Percentiles rank a stretch among this genome's conserved stretches.
Evolutionary conservation across 2,329 filamentous ascomycete genomes (phyloP).

Genomic region (Pyricularia pennisetigena): DNA sequence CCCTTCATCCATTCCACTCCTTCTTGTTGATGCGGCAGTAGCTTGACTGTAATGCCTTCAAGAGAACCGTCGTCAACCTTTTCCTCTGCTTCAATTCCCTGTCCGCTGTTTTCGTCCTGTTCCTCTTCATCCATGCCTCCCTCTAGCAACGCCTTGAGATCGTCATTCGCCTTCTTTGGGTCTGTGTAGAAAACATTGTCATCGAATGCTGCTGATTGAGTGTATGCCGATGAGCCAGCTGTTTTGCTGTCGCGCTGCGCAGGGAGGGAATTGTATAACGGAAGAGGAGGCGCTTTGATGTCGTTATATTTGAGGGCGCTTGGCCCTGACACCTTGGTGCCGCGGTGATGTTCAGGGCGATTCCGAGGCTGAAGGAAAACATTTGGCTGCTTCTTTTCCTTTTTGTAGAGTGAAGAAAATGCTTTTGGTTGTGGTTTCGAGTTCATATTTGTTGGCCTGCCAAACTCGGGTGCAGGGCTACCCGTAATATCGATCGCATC

Average conservation of each 20-base stretch:
- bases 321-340: conserved; percentile 36
- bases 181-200: conserved; percentile 57
- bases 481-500: conserved; percentile 19
- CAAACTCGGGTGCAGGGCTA: conserved; percentile 21
- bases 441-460: conserved; percentile 17
- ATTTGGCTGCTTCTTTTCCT: conserved; percentile 32
- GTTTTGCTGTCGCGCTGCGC: conserved; percentile 10
- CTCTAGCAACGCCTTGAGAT: conserved; percentile 74
- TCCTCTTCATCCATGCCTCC: conserved; percentile 65
- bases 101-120: conserved; percentile 51
- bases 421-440: conserved; percentile 31
- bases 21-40: conserved; percentile 89
- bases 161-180: conserved; percentile 59
- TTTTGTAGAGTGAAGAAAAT: conserved; percentile 42
- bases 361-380: conserved; percentile 38
- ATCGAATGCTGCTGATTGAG: conserved; percentile 19
- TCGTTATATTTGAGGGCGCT: conserved; percentile 35
- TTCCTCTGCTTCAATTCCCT: conserved; percentile 36
- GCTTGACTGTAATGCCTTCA: conserved; percentile 74
- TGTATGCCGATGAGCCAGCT: conserved; percentile 19
- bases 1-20: conserved; percentile 93
- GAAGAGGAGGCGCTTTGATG: conserved; percentile 33
- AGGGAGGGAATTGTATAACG: conserved; percentile 36
- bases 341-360: conserved; percentile 47
- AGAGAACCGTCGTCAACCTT: conserved; percentile 42